Evolutionary conservation across 257 asterid species (phyloP).

Genomic region (Datura wrightii): DNA sequence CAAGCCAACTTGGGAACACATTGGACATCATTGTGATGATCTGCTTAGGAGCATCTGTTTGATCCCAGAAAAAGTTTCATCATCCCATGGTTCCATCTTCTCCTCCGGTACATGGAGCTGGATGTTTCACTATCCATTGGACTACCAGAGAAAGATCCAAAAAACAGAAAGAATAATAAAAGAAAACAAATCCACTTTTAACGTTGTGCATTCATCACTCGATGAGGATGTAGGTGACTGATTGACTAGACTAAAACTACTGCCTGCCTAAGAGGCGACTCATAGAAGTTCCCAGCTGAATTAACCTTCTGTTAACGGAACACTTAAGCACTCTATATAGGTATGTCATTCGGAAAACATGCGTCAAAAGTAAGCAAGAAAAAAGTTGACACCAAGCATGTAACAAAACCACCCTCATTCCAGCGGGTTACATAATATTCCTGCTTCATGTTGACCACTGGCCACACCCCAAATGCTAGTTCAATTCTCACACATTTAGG

Average conservation of each 20-base stretch:
- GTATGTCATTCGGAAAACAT: slow-evolving; percentile 12
- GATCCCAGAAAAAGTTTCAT: neutral
- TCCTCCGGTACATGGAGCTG: neutral
- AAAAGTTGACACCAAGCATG: neutral
- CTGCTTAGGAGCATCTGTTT: neutral
- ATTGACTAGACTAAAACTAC: neutral
- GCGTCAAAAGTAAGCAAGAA: neutral
- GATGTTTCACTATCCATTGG: slow-evolving; percentile 33
- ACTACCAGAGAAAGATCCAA: neutral
- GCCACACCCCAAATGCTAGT: neutral
- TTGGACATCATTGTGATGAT: neutral
- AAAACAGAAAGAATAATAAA: neutral
- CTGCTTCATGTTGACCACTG: neutral
- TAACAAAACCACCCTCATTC: neutral
- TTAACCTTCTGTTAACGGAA: neutral
- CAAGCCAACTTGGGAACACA: slow-evolving; percentile 1
- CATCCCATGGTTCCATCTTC: neutral
- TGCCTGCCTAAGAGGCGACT: neutral
- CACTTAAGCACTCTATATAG: neutral
- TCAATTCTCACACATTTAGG: neutral
- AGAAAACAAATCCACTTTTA: neutral
- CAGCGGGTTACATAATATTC: neutral
- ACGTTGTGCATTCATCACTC: neutral
- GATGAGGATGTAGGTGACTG: neutral
- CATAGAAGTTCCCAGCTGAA: neutral